phyloP scores from a whole-genome alignment of 2,329 filamentous ascomycete genomes.

The Ceratocystis harringtonii region DNA sequence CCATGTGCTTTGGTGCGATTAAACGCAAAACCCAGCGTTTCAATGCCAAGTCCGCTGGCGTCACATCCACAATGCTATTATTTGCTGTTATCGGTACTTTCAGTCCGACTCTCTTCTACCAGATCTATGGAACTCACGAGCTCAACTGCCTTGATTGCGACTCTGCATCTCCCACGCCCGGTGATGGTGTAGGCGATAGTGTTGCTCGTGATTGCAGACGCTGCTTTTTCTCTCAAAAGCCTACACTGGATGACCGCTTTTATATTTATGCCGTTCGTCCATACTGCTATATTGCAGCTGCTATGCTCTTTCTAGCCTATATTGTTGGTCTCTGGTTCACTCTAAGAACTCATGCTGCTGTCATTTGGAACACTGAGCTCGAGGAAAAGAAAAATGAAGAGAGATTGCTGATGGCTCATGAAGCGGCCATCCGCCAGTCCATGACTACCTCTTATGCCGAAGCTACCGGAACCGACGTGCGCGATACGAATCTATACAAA shows the following conservation, averaged over 20 bases:
- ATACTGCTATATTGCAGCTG: constrained; percentile 79
- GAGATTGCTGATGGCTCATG: constrained; percentile 20
- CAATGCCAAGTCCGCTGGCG: constrained; percentile 89
- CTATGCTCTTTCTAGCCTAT: constrained; percentile 81
- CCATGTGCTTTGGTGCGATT: constrained; percentile 97
- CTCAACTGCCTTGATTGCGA: constrained; percentile 63
- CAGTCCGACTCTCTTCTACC: constrained; percentile 90
- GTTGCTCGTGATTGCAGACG: constrained; percentile 64
- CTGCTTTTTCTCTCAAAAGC: constrained; percentile 84
- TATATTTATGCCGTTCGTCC: constrained; percentile 82
- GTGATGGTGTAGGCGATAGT: constrained; percentile 23
- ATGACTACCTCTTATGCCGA: constrained; percentile 27
- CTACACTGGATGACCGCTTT: constrained; percentile 72
- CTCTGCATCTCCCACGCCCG: constrained; percentile 28
- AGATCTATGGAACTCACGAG: constrained; percentile 96
- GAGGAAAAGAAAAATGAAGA: constrained; percentile 61
- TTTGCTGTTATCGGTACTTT: constrained; percentile 95
- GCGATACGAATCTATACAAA: constrained; percentile 81
- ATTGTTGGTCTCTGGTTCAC: constrained; percentile 92
- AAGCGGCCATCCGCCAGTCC: constrained; percentile 7
- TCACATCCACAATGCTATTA: constrained; percentile 93
- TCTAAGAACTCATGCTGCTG: constrained; percentile 81
- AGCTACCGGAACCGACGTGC: constrained; percentile 50
- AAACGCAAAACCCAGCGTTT: constrained; percentile 97
- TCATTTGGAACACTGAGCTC: constrained; percentile 83